These are phyloP conservation scores for Podila verticillata DNA, from an alignment of 192 early-diverging fungal genomes.

Conservation along the genomic window DNA sequence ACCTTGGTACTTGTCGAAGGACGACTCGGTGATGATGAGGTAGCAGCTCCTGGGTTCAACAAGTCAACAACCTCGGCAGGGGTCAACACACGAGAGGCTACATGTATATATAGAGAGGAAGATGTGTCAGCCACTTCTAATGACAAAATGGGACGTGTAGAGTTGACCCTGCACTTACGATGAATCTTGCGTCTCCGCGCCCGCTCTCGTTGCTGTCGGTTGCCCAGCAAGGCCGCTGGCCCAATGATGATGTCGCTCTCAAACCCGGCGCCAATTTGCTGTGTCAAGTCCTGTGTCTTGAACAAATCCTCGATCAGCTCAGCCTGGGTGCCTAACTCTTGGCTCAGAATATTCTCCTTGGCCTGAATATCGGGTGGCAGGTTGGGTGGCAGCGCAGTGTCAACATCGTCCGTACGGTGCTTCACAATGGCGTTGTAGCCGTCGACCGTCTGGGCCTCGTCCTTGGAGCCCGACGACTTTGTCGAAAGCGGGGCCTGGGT, in stretches of 20 bases:
- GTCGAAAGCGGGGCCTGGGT: slow-evolving; percentile 12
- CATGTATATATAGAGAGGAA: not conserved
- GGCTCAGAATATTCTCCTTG: slow-evolving; percentile 25
- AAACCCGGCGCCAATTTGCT: slow-evolving; percentile 6
- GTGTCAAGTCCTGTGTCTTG: slow-evolving; percentile 13
- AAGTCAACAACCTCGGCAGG: slow-evolving; percentile 23
- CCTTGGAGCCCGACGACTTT: not conserved
- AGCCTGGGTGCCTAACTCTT: slow-evolving; percentile 20
- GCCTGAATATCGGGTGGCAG: slow-evolving; percentile 26
- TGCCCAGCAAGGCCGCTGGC: slow-evolving; percentile 2
- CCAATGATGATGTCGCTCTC: slow-evolving; percentile 18
- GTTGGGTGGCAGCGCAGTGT: slow-evolving; percentile 25
- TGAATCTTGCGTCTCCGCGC: slow-evolving; percentile 31
- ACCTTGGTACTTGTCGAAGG: not conserved
- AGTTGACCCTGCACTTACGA: slow-evolving; percentile 11
- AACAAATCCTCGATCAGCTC: slow-evolving; percentile 31
- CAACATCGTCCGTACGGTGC: slow-evolving; percentile 33
- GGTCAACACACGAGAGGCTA: slow-evolving; percentile 34
- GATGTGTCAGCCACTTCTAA: not conserved
- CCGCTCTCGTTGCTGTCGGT: slow-evolving; percentile 22
- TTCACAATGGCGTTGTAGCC: slow-evolving; percentile 3
- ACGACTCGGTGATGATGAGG: not conserved
- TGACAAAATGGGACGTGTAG: not conserved
- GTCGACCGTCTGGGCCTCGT: not conserved
- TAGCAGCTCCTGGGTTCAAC: slow-evolving; percentile 22